Evolutionary conservation across 352 stramenopile species (phyloP), one percentile per base, ranked within the genome.

Genomic region (Phytophthora meadii): DNA sequence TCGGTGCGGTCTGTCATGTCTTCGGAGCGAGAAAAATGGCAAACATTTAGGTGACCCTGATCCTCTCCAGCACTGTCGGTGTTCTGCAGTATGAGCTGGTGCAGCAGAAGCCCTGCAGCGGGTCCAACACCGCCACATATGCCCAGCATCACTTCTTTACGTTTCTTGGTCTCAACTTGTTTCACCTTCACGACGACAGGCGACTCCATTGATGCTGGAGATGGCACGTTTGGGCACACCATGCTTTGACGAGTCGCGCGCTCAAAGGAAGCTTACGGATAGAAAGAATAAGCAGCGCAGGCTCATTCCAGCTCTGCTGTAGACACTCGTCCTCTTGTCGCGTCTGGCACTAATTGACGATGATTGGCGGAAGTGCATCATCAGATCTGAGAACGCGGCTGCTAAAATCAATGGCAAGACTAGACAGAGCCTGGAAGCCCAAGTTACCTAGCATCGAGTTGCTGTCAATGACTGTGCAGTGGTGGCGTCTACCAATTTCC

Each of bases 1-100:
- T 86, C 76, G 40, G 81, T 86, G 50, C 84, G 81, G 54, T 91
- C 84, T 19, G 84, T 88, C 72, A 93, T 89, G 54, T 93, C 82
- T 24, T 89, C 72, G 44, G 82, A 90, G 30, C 84, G 82, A 22
- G 84, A 93, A 27, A 93, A 80, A 66, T 93, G 84, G 59, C 68
- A 79, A 39, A 93, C 79, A 37, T 79, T 78, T 44, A 93, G 68
- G 41, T 92, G 82, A 7, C 84, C 78, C 45, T 90, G 79, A 62
- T 93, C 84, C 36, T 72, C 58, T 41, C 84, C 84, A 45, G 76
- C 69, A 54, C 74, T 89, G 52, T 86, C 72, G 5, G 84, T 93
- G 61, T 93, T 74, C 50, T 90, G 60, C 22, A 93, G 69, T 50
- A 93, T 87, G 52, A 84, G 74, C 53, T 92, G 81, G 42, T 93